Evolutionary conservation across 2,329 filamentous ascomycete genomes (phyloP).

Genomic region (Westerdykella ornata): DNA sequence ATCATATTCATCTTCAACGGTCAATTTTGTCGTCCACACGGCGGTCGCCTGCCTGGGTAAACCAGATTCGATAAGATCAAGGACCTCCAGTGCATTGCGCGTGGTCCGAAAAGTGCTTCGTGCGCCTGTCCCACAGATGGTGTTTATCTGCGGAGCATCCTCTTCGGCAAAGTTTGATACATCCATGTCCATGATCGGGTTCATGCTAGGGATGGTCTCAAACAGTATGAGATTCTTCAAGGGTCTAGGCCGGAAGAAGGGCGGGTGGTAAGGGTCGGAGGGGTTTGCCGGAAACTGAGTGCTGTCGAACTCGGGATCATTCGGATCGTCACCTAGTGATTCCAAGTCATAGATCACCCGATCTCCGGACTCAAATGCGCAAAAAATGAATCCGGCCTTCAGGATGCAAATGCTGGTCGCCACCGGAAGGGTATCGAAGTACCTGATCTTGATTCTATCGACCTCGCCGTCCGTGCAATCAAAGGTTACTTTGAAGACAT

Average conservation of each 20-base stretch:
- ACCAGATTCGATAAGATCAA: constrained; percentile 92
- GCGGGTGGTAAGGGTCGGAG: constrained; percentile 62
- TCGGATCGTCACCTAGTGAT: constrained; percentile 90
- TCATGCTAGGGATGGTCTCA: constrained; percentile 80
- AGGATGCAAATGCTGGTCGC: constrained; percentile 84
- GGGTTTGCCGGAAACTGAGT: constrained; percentile 75
- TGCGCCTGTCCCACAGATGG: constrained; percentile 80
- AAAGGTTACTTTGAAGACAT: constrained; percentile 92
- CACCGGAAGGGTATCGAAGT: constrained; percentile 92
- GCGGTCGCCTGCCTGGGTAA: constrained; percentile 80
- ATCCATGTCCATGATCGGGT: constrained; percentile 85
- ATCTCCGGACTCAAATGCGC: constrained; percentile 86
- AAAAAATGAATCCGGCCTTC: constrained; percentile 92
- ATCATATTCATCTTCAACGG: constrained; percentile 74
- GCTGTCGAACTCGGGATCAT: constrained; percentile 79
- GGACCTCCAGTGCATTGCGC: constrained; percentile 87
- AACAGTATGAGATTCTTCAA: constrained; percentile 78
- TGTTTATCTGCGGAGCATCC: constrained; percentile 94
- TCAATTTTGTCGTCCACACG: constrained; percentile 92
- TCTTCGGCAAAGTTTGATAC: constrained; percentile 85
- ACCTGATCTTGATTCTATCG: constrained; percentile 81
- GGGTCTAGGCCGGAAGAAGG: constrained; percentile 76
- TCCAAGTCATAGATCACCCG: constrained; percentile 96
- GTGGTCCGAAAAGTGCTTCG: constrained; percentile 85
- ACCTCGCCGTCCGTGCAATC: constrained; percentile 68